phyloP scores from a whole-genome alignment of 768 basidiomycete species.

The Hydnum rufescens region DNA sequence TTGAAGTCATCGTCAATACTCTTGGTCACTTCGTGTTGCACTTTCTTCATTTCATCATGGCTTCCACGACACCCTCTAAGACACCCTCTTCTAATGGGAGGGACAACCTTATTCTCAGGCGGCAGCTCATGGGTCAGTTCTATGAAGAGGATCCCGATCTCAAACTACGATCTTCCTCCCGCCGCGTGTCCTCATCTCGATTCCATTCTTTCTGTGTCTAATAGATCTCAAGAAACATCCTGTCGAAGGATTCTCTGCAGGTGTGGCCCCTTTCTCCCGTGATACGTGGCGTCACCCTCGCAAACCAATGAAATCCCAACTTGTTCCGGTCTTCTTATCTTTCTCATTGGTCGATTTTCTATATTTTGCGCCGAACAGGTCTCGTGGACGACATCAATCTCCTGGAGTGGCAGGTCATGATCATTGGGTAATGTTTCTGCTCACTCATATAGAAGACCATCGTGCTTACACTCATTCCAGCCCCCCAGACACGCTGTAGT shows the following conservation, averaged over 20 bases:
- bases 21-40: not conserved
- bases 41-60: not conserved
- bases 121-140: not conserved
- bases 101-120: not conserved
- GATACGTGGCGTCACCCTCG: not conserved
- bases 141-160: no score
- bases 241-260: slow-evolving; percentile 93
- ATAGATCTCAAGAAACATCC: slow-evolving; percentile 78
- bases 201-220: not conserved
- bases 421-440: slow-evolving; percentile 56
- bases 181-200: not conserved
- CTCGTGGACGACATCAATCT: slow-evolving; percentile 89
- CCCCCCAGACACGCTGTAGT: slow-evolving; percentile 88
- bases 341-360: slow-evolving; percentile 18
- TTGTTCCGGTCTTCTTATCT: slow-evolving; percentile 12
- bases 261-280: slow-evolving; percentile 22
- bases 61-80: not conserved
- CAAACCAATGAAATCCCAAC: slow-evolving; percentile 6
- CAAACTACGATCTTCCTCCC: not conserved
- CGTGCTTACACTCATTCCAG: slow-evolving; percentile 24
- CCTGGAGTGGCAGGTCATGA: slow-evolving; percentile 90
- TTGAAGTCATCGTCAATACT: no score
- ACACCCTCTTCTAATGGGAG: not conserved
- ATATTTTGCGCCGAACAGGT: slow-evolving; percentile 27
- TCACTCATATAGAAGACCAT: slow-evolving; percentile 13